phyloP scores from a whole-genome alignment of 148 eudicot genomes.

The Bassia scoparia region DNA sequence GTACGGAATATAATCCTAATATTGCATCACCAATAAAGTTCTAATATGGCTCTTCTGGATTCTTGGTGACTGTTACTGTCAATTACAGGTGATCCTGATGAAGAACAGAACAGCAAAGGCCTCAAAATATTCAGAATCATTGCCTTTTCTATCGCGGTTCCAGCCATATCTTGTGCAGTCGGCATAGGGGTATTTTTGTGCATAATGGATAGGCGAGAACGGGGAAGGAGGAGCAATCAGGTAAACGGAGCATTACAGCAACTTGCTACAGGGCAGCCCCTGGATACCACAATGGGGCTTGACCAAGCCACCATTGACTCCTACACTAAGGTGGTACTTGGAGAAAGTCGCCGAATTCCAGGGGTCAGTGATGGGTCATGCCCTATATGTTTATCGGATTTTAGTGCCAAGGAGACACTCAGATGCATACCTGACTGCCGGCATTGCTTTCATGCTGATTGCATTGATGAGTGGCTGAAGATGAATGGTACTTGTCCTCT shows the following conservation, averaged over 20 bases:
- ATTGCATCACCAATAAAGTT: not conserved
- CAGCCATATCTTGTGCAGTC: conserved; percentile 42
- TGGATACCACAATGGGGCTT: conserved; percentile 35
- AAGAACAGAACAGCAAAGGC: conserved; percentile 10
- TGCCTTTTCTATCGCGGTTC: conserved; percentile 49
- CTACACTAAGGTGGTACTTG: conserved; percentile 60
- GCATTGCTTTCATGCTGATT: conserved; percentile 85
- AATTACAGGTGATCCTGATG: conserved; percentile 19
- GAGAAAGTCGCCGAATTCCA: conserved; percentile 76
- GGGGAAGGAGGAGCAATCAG: not conserved
- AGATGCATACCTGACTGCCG: conserved; percentile 70
- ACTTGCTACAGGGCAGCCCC: conserved; percentile 27
- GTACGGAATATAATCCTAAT: too few relatives aligned
- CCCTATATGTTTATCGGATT: conserved; percentile 78
- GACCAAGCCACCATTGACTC: conserved; percentile 80
- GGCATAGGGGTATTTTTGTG: conserved; percentile 37
- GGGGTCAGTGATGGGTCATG: conserved; percentile 59
- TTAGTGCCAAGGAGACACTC: conserved; percentile 49
- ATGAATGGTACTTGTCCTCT: conserved; percentile 67
- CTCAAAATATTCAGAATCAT: conserved; percentile 44
- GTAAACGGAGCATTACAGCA: conserved; percentile 9
- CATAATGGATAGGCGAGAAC: conserved; percentile 27
- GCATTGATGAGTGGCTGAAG: conserved; percentile 78
- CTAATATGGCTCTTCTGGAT: not conserved
- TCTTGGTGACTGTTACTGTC: not conserved